phyloP scores from a whole-genome alignment of 73 alveolate species.

The Uronychia binucleata region DNA sequence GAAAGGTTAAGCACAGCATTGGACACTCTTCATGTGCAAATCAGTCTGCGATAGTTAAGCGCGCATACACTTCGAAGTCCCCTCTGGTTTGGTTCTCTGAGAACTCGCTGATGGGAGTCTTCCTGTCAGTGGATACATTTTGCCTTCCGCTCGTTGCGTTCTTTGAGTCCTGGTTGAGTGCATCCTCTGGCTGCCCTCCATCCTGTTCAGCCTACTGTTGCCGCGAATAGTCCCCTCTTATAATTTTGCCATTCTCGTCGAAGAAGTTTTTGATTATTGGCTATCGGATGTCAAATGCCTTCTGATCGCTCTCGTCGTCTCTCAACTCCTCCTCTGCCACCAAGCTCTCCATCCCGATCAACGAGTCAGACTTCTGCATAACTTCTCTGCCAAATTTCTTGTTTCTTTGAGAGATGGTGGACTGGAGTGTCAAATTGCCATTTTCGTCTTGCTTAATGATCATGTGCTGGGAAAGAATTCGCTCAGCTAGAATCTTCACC shows the following conservation, averaged over 20 bases:
- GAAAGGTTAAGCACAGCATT: not conserved
- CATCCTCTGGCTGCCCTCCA: not conserved
- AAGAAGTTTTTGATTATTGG: not conserved
- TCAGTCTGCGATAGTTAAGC: not conserved
- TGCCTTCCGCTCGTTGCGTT: not conserved
- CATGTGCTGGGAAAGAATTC: not conserved
- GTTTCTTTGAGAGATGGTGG: not conserved
- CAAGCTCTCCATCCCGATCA: not conserved
- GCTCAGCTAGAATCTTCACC: not conserved
- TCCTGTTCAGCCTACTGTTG: not conserved
- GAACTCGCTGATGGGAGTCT: not conserved
- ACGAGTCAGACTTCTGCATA: not conserved
- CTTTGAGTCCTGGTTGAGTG: not conserved
- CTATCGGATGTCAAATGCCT: not conserved
- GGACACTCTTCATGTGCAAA: not conserved
- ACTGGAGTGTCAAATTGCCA: not conserved
- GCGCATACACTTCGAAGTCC: not conserved
- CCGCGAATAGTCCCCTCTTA: not conserved
- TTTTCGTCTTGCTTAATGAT: not conserved
- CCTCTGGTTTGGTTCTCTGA: not conserved
- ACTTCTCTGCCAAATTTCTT: not conserved
- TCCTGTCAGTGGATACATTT: not conserved
- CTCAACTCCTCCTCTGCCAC: not conserved
- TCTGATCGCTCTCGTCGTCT: not conserved
- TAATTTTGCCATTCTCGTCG: not conserved